Evolutionary conservation across 2,329 filamentous ascomycete species (phyloP), one percentile per base, ranked within the genome.

Genomic region (Leptographium radiaticola): DNA sequence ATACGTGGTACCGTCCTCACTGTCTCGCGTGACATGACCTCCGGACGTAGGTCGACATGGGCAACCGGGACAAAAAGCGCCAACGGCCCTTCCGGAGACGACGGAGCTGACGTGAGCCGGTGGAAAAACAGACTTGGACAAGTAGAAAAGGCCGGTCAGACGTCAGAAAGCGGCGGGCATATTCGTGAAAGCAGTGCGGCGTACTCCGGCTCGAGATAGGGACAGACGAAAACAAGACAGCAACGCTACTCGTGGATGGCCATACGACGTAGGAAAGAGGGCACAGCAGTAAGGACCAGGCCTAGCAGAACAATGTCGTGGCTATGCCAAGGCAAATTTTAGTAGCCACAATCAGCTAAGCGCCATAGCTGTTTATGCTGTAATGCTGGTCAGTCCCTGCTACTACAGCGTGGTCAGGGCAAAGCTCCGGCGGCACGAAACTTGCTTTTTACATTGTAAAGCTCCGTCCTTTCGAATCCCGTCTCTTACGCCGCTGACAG

Each of bases 1-100:
- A 46, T 52, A 59, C 58, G 58, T 7, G 58, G 58, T 12, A 59
- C 49, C 12, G 57, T 59, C 49, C 54, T 49, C 16, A 56, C 57
- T 5, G 45, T 42, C 8, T 33, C 51, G 11, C 53, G 55, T n/a
- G 51, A 49, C 57, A 58, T 58, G 12, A 7, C 33, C 34, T 31
- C 31, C 16, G 15, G 9, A 10, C 8, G 9, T n/a, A 11, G 16
- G 30, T 34, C 45, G 31, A 12, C 45, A 47, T 47, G 30, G 45
- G 45, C 30, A 34, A 20, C 45, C 13, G 6, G 20, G 25, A 10
- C 6, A 16, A 15, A 13, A 10, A 20, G 20, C 20, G 43, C 18
- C 20, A 30, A 6, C 20, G 5, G 25, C 43, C 30, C 43, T 20
- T 20, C 43, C 4, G 9, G 43, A 45, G 43, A 25, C 20, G 20